Evolutionary conservation across 2,329 filamentous ascomycete genomes (phyloP), one percentile per base, ranked within the genome.

Genomic region (Dothideomycetes sp.): DNA sequence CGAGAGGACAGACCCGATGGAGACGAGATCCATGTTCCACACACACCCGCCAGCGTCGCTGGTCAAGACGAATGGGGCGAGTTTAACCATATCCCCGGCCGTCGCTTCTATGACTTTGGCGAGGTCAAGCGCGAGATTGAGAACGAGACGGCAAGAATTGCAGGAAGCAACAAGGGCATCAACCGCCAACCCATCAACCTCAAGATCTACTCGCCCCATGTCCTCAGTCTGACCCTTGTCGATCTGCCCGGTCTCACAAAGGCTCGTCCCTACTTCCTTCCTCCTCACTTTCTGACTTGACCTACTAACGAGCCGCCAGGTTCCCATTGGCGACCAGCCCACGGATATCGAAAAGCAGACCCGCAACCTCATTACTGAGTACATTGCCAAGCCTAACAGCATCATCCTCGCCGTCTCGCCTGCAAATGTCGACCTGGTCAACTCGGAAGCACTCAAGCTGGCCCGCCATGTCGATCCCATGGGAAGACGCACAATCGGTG

Each of bases 271-370:
- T 11, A 5, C 7, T 19, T 25, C 39, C 8, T 22, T 12, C 16
- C 4, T 22, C 9, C 27, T 8, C 16, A 15, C 27, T 6, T 13
- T 31, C 18, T 30, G 23, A 2, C n/a, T 22, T n/a, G 7, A 28
- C 13, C 22, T 18, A n/a, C 31, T 42, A 13, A 35, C 25, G n/a
- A 5, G 10, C 11, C 10, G 4, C 41, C 47, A 85, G 80, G 88
- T 95, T 45, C 91, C 91, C 20, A 96, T 98, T 61, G 91, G 91
- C 51, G 91, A 98, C 61, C 91, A 98, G 61, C 91, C 91, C 6
- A 80, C 84, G 54, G 91, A 98, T 58, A 98, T 98, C 57, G 91
- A 98, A 71, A 96, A 95, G 65, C 91, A 98, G 67, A 98, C 91
- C 22, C 78, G 89, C 49, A 94, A 86, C 51, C 76, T 98, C 54